A percentile compares a stretch with the other conserved stretches of the same genome.
These are phyloP conservation scores for Aaosphaeria arxii DNA, from an alignment of 2,329 filamentous ascomycete species.

Conservation along the genomic window DNA sequence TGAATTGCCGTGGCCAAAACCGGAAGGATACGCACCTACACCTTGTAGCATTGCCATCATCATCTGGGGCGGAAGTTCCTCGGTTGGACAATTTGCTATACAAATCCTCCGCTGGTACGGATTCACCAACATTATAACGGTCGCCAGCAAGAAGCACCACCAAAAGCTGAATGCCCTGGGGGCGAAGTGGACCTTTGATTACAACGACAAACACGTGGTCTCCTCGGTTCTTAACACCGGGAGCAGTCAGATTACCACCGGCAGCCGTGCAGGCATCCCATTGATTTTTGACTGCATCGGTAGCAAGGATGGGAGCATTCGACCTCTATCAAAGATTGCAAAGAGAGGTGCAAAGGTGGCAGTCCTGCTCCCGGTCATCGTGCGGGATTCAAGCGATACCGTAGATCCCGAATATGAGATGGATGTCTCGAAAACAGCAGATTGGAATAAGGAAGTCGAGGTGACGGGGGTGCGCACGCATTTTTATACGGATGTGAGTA, in stretches of 20 bases:
- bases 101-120: conserved; percentile 43
- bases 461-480: conserved; percentile 55
- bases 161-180: conserved; percentile 37
- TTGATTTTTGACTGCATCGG: conserved; percentile 33
- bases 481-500: conserved; percentile 50
- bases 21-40: conserved; percentile 36
- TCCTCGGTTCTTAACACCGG: conserved; percentile 20
- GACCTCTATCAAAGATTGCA: conserved; percentile 49
- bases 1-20: conserved; percentile 57
- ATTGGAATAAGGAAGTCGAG: conserved; percentile 54
- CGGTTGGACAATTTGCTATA: conserved; percentile 42
- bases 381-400: conserved; percentile 50
- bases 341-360: conserved; percentile 52
- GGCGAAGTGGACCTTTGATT: conserved; percentile 41
- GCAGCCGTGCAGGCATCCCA: conserved; percentile 15
- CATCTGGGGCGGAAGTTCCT: conserved; percentile 45
- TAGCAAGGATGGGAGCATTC: conserved; percentile 23
- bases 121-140: conserved; percentile 37
- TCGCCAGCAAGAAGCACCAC: conserved; percentile 40
- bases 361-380: conserved; percentile 59
- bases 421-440: conserved; percentile 45
- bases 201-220: conserved; percentile 31
- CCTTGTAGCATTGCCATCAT: conserved; percentile 34
- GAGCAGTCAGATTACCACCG: not conserved
- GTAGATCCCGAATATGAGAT: conserved; percentile 54